Evolutionary conservation across 2,329 filamentous ascomycete genomes (phyloP), one percentile per base, ranked within the genome.

Genomic region (Sclerotinia glacialis): DNA sequence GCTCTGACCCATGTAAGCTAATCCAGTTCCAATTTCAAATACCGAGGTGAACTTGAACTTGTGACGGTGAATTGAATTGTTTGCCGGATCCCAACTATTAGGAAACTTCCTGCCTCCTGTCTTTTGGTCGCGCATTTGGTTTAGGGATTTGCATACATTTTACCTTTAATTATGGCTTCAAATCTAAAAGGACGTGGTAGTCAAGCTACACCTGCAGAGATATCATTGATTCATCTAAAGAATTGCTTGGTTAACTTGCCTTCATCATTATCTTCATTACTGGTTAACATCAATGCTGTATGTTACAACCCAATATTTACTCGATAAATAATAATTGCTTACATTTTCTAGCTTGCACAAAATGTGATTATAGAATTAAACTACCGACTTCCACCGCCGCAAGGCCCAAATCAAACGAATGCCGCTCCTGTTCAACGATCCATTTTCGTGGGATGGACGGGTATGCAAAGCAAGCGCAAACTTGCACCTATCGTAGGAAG

Each of bases 161-260:
- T 53, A 49, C 31, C 55, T 59, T 50, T 53, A 46, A 68, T 49
- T 28, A 75, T 75, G 72, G 69, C 72, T 11, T 69, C 71, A 40
- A 70, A 73, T 61, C 52, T 60, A 18, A 71, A 67, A 67, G 69
- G 71, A 50, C 70, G 82, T 76, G 85, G 83, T 76, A 80, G 81
- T 76, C 84, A 83, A 73, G 84, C 90, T 53, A 88, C 89, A 44
- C 84, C 89, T 69, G 93, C 92, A 67, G 93, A 97, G 80, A 85
- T 98, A 71, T 90, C 90, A 65, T 85, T 98, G 68, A 86, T 92
- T 58, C 91, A 93, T 72, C 84, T 98, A 68, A 96, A 96, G 82
- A 98, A 90, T 78, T 99, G 95, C 79, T 84, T 99, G 63, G 91
- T 97, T 77, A 98, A 98, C 79, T 85, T 99, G 61, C 95, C 95